These are phyloP conservation scores for Yamadazyma takamatsuzukensis DNA, from an alignment of 805 yeast species.

Conservation along the genomic window DNA sequence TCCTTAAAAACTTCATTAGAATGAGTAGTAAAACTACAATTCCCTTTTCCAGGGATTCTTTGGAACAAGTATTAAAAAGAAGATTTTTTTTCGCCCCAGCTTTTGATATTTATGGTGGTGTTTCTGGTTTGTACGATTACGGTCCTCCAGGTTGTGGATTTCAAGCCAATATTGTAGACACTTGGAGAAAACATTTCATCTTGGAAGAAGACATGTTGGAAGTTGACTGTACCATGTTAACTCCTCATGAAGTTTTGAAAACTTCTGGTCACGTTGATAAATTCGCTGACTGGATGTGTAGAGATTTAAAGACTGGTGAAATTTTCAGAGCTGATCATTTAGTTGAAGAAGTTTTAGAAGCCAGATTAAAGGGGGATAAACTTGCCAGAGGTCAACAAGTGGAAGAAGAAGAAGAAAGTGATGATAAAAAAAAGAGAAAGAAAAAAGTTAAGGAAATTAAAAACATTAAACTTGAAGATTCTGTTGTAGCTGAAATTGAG, in stretches of 20 bases:
- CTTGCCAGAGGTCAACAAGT: constrained; percentile 83
- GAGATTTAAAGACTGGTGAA: constrained; percentile 93
- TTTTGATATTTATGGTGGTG: constrained; percentile 97
- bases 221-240: constrained; percentile 96
- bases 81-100: constrained; percentile 98
- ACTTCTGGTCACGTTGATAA: constrained; percentile 99
- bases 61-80: constrained; percentile 89
- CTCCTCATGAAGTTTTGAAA: constrained; percentile 96
- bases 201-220: constrained; percentile 98
- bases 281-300: constrained; percentile 99
- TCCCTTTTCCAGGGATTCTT: constrained; percentile 75
- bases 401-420: constrained; percentile 55
- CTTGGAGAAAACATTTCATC: constrained; percentile 97
- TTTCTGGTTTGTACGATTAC: constrained; percentile 94
- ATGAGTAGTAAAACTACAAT: constrained; percentile 14
- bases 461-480: constrained; percentile 82
- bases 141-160: constrained; percentile 99
- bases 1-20: not conserved
- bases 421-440: constrained; percentile 66
- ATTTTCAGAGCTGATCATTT: constrained; percentile 98
- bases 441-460: constrained; percentile 95
- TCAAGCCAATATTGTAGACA: constrained; percentile 91
- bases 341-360: constrained; percentile 95
- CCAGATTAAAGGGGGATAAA: constrained; percentile 94
- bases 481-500: constrained; percentile 76